Evolutionary conservation across 1,139 yeast genomes (phyloP).

Genomic region (Pichia sp.): DNA sequence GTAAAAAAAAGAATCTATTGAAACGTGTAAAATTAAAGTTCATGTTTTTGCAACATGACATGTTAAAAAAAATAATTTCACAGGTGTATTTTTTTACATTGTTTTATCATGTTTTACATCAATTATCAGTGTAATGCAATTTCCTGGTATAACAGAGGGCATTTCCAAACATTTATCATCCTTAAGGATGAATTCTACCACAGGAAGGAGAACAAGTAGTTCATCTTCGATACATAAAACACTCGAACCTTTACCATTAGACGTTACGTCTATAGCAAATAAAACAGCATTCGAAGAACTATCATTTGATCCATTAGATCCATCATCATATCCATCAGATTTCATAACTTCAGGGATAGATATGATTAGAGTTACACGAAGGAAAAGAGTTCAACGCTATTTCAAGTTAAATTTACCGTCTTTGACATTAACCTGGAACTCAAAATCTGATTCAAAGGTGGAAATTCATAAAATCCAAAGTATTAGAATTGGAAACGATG

Average conservation of each 20-base stretch:
- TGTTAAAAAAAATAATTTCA: not conserved
- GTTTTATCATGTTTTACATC: no score
- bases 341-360: conserved; percentile 18
- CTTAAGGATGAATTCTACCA: conserved; percentile 2
- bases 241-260: not conserved
- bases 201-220: not conserved
- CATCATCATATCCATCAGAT: conserved; percentile 7
- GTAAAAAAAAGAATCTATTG: not conserved
- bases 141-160: conserved; percentile 3
- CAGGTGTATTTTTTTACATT: not conserved
- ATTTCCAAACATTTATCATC: conserved; percentile 8
- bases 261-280: not conserved
- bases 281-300: not conserved
- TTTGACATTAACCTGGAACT: conserved; percentile 8
- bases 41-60: not conserved
- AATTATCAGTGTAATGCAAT: not conserved
- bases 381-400: conserved; percentile 3
- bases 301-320: conserved; percentile 8
- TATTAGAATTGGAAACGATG: conserved; percentile 61
- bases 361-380: conserved; percentile 11
- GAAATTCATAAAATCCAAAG: conserved; percentile 38
- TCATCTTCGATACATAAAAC: not conserved
- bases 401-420: conserved; percentile 7
- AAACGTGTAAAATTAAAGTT: not conserved
- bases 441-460: conserved; percentile 6